Percentiles rank a stretch among this genome's conserved stretches.
phyloP scores from a whole-genome alignment of 768 basidiomycete species.

The Lentinula detonsa region DNA sequence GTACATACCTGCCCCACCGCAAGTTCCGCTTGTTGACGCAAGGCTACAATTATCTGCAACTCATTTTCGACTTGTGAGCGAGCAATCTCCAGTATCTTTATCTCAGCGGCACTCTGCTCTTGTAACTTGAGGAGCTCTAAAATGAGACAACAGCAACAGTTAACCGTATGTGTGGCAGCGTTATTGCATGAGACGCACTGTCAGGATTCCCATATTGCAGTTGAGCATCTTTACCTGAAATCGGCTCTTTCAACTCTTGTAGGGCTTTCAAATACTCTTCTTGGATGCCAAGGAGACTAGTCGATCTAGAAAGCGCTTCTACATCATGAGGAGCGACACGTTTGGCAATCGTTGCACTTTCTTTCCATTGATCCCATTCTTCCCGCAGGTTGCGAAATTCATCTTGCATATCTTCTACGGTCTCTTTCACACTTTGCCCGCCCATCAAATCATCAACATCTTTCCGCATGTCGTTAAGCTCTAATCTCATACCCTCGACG shows the following conservation, averaged over 20 bases:
- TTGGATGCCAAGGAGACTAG: neutral
- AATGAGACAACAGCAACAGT: neutral
- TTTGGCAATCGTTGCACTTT: neutral
- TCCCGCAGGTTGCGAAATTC: neutral
- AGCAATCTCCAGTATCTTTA: neutral
- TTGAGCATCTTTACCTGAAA: neutral
- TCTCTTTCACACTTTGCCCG: neutral
- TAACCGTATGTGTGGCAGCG: neutral
- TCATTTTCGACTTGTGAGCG: neutral
- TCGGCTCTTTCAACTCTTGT: neutral
- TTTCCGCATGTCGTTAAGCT: neutral
- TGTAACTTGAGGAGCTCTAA: neutral
- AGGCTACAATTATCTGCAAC: neutral
- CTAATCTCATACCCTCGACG: neutral
- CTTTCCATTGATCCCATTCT: neutral
- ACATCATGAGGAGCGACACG: too few relatives aligned
- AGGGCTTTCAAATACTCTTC: neutral
- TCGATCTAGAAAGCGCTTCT: too few relatives aligned
- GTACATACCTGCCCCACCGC: neutral
- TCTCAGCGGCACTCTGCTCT: neutral
- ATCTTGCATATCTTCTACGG: neutral
- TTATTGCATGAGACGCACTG: neutral
- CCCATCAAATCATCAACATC: neutral
- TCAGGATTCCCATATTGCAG: neutral
- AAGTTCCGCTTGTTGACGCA: neutral